phyloP scores from a whole-genome alignment of 352 stramenopile genomes.

The Globisporangium megalacanthum region DNA sequence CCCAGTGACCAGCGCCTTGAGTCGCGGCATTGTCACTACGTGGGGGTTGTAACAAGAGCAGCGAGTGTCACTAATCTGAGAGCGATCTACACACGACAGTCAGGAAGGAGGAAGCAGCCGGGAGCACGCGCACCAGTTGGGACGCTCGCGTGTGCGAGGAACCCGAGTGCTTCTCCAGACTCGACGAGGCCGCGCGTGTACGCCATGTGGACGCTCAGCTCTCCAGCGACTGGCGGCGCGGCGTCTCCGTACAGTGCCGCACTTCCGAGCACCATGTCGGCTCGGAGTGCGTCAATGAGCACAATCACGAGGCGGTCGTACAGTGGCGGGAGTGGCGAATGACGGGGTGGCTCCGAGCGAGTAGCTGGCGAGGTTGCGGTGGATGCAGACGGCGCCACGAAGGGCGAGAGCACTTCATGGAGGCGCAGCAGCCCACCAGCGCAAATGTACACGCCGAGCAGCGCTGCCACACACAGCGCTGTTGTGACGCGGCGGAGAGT shows the following conservation, averaged over 20 bases:
- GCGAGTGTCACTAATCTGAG: too few relatives aligned
- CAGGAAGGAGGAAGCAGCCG: not conserved
- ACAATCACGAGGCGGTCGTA: constrained; percentile 85
- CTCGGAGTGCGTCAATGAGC: constrained; percentile 81
- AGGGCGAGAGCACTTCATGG: constrained; percentile 38
- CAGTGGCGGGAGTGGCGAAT: constrained; percentile 8
- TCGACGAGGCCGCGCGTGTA: constrained; percentile 50
- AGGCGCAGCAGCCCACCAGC: constrained; percentile 52
- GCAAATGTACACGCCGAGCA: constrained; percentile 39
- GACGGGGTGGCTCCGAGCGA: constrained; percentile 1
- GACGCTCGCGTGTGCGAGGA: constrained; percentile 74
- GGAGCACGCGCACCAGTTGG: constrained; percentile 35
- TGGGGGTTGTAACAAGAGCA: too few relatives aligned
- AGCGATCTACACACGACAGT: too few relatives aligned
- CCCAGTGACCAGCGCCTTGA: constrained; percentile 84
- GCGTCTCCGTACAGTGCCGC: constrained; percentile 30
- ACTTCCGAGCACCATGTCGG: constrained; percentile 83
- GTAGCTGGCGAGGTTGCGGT: not conserved
- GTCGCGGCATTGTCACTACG: constrained; percentile 80
- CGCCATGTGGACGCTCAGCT: constrained; percentile 67
- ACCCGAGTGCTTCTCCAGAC: constrained; percentile 49
- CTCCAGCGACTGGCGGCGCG: constrained; percentile 2
- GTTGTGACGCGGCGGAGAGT: not conserved
- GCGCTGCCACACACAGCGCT: constrained; percentile 34
- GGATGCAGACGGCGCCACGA: not conserved